Evolutionary conservation across 495 filamentous ascomycete genomes (phyloP), one percentile per base, ranked within the genome.

Genomic region (Paragyromitra xinjiangensis): DNA sequence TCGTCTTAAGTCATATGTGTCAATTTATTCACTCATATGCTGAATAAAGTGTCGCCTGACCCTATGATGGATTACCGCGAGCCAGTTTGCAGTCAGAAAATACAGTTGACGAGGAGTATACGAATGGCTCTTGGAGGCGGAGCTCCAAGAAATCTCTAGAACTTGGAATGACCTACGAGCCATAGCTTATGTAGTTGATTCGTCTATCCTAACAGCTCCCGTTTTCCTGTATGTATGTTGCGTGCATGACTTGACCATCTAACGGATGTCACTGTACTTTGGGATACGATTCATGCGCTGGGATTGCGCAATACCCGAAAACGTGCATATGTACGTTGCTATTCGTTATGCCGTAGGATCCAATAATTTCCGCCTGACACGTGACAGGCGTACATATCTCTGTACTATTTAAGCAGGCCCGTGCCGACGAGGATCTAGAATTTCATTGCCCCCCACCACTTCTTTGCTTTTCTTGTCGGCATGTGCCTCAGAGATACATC

Each of bases 341-440:
- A 56, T 22, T 40, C 65, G 48, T 40, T 34, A 68, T 55, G 65
- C 65, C 50, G 50, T 68, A 39, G 48, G 1, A 14, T 24, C 11
- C 22, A 42, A 61, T 50, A 16, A 70, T 70, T 70, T 70, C 55
- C 55, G 42, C 42, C 22, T 37, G 14, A 9, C 59, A 72, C 69
- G 61, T 72, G 69, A 72, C 48, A 29, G 19, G 1, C 12, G 24
- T 55, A 34, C 37, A 26, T 48, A 59, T 12, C 16, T 51, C 16
- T 58, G 26, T 24, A 58, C 22, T 69, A n/a, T 59, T 76, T 76
- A 14, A 44, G 48, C 2, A 12, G 73, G 67, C 51, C 59, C 67
- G 40, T 71, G 73, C 50, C 12, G 67, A 69, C 12, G 37, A 59
- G 29, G 24, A 66, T 65, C 73, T 77, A 77, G 73, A 72, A 51